Percentiles rank a stretch among this genome's conserved stretches.
phyloP scores from a whole-genome alignment of 768 basidiomycete genomes.

The Gymnopilus dilepis region DNA sequence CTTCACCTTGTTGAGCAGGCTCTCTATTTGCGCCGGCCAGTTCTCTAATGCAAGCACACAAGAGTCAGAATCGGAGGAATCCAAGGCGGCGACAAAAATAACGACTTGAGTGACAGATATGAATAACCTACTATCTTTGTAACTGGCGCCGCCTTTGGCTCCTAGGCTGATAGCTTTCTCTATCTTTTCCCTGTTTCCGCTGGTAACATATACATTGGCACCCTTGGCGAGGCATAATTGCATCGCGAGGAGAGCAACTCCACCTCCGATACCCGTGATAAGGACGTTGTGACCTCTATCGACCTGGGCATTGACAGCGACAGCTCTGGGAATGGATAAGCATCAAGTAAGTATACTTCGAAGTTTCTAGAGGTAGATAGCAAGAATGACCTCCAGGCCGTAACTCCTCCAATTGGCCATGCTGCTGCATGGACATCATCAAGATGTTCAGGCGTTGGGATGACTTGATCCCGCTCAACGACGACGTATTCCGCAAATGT shows the following conservation, averaged over 20 bases:
- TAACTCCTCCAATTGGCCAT: constrained; percentile 79
- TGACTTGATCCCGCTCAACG: constrained; percentile 71
- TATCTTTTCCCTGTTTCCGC: constrained; percentile 72
- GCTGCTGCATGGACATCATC: constrained; percentile 72
- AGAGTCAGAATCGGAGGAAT: not conserved
- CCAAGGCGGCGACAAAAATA: not conserved
- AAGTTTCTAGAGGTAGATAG: not conserved
- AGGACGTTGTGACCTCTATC: constrained; percentile 71
- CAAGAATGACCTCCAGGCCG: constrained; percentile 76
- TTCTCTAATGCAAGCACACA: constrained; percentile 37
- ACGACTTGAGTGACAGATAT: not conserved
- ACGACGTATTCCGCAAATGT: constrained; percentile 81
- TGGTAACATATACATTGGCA: constrained; percentile 84
- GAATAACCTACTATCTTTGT: constrained; percentile 59
- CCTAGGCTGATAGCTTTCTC: constrained; percentile 67
- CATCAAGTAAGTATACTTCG: not conserved
- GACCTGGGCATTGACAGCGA: constrained; percentile 68
- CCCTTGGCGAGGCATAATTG: constrained; percentile 79
- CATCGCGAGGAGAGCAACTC: constrained; percentile 78
- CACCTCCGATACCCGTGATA: constrained; percentile 84
- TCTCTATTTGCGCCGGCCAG: constrained; percentile 56
- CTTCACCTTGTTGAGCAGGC: constrained; percentile 43
- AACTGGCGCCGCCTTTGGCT: constrained; percentile 78
- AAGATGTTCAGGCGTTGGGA: constrained; percentile 69
- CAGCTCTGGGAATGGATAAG: constrained; percentile 51